Conservation (phyloP, 257 asterid species). For the Rauvolfia tetraphylla region DNA sequence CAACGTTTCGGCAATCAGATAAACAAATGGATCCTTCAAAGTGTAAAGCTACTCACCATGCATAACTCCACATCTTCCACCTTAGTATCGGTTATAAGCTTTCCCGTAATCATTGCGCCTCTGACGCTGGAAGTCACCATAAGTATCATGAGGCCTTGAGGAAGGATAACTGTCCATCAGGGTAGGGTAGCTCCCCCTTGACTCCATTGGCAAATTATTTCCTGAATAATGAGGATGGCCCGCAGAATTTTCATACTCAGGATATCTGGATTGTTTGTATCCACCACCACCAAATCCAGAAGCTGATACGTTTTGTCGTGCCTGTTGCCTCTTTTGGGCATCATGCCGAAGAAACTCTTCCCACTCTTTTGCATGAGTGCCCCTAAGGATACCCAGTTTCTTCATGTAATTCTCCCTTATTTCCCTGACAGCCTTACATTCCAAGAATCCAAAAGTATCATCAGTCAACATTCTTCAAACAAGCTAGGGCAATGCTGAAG, state of each 20-base stretch:
- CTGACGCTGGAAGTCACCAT: slow-evolving; percentile 63
- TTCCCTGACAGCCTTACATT: slow-evolving; percentile 62
- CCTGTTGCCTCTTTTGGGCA: slow-evolving; percentile 59
- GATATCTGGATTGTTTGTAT: slow-evolving; percentile 47
- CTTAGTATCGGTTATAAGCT: slow-evolving; percentile 62
- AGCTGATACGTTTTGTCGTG: slow-evolving; percentile 41
- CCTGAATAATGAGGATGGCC: slow-evolving; percentile 56
- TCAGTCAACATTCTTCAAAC: slow-evolving; percentile 7
- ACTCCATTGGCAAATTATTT: slow-evolving; percentile 42
- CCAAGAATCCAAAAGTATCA: slow-evolving; percentile 21
- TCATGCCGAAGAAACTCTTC: slow-evolving; percentile 77
- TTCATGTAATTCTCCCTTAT: slow-evolving; percentile 64
- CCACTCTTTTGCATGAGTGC: slow-evolving; percentile 70
- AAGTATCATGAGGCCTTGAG: slow-evolving; percentile 59
- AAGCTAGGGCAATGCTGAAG: slow-evolving; percentile 4
- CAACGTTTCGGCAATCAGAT: background rate
- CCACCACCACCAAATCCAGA: slow-evolving; percentile 55
- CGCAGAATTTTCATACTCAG: slow-evolving; percentile 47
- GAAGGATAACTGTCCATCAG: slow-evolving; percentile 60
- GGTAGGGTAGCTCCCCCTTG: slow-evolving; percentile 61
- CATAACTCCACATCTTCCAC: slow-evolving; percentile 33
- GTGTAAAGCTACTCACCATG: slow-evolving; percentile 65
- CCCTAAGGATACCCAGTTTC: slow-evolving; percentile 55
- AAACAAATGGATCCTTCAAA: slow-evolving; percentile 16
- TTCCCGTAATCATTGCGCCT: slow-evolving; percentile 69